Evolutionary conservation across 768 basidiomycete genomes (phyloP), one percentile per base, ranked within the genome.

Genomic region (Rhodocollybia butyracea): DNA sequence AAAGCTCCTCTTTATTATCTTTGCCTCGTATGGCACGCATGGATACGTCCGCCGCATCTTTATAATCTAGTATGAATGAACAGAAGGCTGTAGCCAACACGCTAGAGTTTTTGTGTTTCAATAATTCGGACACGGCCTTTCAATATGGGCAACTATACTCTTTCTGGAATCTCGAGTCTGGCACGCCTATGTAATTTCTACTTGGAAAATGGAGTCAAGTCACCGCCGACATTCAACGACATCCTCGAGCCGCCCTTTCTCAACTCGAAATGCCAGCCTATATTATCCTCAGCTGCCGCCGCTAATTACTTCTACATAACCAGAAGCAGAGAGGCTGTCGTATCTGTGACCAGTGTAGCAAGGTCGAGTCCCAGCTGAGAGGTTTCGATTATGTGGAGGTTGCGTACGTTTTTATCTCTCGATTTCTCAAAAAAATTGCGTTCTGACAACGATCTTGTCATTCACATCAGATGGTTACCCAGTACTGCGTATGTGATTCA

Each of bases 381-480:
- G 79, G 62, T 91, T 92, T 73, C 81, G 88, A 63, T 73, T 90
- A 55, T 92, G 90, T 63, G 88, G 89, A 69, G 89, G 89, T 62
- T 92, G 90, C 73, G 88, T 91, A 74, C 66, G 88, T 88, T 58
- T 48, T 38, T 51, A 59, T 43, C 56, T 59, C 31, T 27, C 47
- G 51, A 45, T 47, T 52, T 56, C 54, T 52, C n/a, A n/a, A n/a
- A n/a, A n/a, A n/a, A n/a, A n/a, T n/a, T n/a, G 19, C 46, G 46
- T 48, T 40, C 50, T 8, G 52, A 58, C 48, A 50, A 21, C 50
- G 46, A 51, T 40, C 48, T 10, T 59, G 34, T 53, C n/a, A n/a
- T n/a, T n/a, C n/a, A 17, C 3, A 27, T 11, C 65, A 91, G 88
- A 88, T 90, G 87, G 85, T 83, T 29, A 90, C 89, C 45, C 89